Conservation (phyloP, 305 asterid species). For the Rubia peregrina region DNA sequence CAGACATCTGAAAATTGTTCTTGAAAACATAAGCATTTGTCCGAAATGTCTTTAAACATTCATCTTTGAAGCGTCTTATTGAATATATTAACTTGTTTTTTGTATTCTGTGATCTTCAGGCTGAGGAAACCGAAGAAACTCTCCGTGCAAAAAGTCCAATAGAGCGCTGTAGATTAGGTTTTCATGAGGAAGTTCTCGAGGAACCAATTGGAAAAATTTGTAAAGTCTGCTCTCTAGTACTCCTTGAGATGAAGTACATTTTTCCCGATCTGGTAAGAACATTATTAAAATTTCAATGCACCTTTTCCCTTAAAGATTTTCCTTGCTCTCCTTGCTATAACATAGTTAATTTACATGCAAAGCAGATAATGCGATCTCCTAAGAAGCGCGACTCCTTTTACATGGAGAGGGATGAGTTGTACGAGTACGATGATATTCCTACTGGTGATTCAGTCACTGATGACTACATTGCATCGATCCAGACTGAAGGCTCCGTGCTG, state of each 20-base stretch:
- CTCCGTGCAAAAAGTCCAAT: constrained; percentile 17
- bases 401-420: background rate
- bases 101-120: constrained; percentile 24
- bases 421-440: constrained; percentile 13
- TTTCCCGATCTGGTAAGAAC: constrained; percentile 60
- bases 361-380: constrained; percentile 13
- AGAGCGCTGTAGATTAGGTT: constrained; percentile 45
- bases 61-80: background rate
- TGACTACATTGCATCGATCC: constrained; percentile 5
- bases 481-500: constrained; percentile 45
- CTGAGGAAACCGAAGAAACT: constrained; percentile 20
- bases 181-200: constrained; percentile 35
- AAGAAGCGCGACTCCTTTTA: background rate
- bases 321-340: background rate
- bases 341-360: constrained; percentile 1
- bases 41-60: background rate
- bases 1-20: background rate
- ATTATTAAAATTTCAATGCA: background rate
- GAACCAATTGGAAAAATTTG: constrained; percentile 62
- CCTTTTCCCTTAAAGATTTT: background rate
- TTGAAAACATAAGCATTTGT: background rate
- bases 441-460: constrained; percentile 17
- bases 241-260: constrained; percentile 47
- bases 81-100: background rate
- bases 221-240: constrained; percentile 36